Evolutionary conservation across 2,329 filamentous ascomycete genomes (phyloP), one percentile per base, ranked within the genome.

Genomic region (Epichloe amarillans): DNA sequence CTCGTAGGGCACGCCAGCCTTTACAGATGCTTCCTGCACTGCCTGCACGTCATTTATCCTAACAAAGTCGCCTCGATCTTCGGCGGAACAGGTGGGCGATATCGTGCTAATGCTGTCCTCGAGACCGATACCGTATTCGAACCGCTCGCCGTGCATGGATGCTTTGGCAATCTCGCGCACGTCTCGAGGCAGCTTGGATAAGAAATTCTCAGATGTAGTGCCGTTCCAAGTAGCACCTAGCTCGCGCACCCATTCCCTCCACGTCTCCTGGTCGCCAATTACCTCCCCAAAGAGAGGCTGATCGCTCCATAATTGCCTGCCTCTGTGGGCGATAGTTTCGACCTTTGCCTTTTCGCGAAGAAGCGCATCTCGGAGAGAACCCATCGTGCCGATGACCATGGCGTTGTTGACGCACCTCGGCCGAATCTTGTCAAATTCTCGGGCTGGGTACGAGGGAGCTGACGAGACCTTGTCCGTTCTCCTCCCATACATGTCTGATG

Each of bases 81-180:
- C 62, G 10, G 66, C 59, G 1, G 65, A 67, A 2, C 17, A 42
- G 14, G 33, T 36, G 5, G 46, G 37, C 17, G 62, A 64, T 11
- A 65, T 64, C 1, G 67, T 69, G 44, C 59, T 62, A 49, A 65
- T 68, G 55, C 61, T 64, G 61, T 68, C 67, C 50, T 69, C 67
- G 4, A 69, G 53, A 0, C 67, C 67, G 21, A 69, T 69, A 5
- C 66, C 65, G 19, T 67, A 69, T 43, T 69, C 67, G 44, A 69
- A 68, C 3, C 58, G 56, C 17, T 56, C 52, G 1, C 64, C 65
- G 1, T 51, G 37, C 11, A 66, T 46, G 4, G 65, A 61, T 0
- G 57, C 60, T 12, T 59, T 50, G 11, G 62, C 66, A 5, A 69
- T 56, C 12, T 6, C 42, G 4, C 57, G 50, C 0, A 65, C 51